Percentiles rank a stretch among this genome's conserved stretches.
phyloP scores from a whole-genome alignment of 2,329 filamentous ascomycete species.

The Pseudogymnoascus sp. region DNA sequence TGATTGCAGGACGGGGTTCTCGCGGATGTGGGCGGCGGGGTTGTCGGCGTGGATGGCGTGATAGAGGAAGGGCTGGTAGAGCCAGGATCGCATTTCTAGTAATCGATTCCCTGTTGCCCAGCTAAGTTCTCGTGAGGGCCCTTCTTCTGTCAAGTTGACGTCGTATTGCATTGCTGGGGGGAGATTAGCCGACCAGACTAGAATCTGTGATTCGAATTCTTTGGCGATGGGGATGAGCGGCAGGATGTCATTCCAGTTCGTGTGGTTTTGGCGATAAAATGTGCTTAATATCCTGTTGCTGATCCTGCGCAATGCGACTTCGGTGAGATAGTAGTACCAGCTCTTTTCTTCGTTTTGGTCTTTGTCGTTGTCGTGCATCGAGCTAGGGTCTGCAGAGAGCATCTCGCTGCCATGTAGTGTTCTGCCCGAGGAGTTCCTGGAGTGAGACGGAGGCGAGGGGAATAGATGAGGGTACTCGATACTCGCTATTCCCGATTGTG shows the following conservation, averaged over 20 bases:
- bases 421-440: background rate
- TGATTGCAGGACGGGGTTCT: constrained; percentile 9
- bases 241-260: constrained; percentile 21
- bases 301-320: constrained; percentile 35
- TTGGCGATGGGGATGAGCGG: constrained; percentile 22
- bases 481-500: constrained; percentile 29
- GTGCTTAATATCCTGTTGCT: constrained; percentile 34
- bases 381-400: background rate
- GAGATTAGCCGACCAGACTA: constrained; percentile 23
- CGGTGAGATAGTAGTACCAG: constrained; percentile 39
- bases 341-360: constrained; percentile 27
- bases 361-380: background rate
- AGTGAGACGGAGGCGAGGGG: constrained; percentile 22
- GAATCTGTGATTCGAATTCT: constrained; percentile 25
- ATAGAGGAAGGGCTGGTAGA: constrained; percentile 28
- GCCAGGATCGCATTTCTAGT: constrained; percentile 24
- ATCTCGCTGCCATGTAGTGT: background rate
- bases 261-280: constrained; percentile 21
- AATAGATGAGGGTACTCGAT: constrained; percentile 30
- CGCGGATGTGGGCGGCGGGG: background rate
- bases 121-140: constrained; percentile 23
- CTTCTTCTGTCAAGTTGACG: constrained; percentile 10
- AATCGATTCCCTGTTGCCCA: constrained; percentile 17
- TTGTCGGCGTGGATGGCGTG: constrained; percentile 19
- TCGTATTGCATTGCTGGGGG: constrained; percentile 24